Evolutionary conservation across 129 eudicot species (phyloP).

Genomic region (Lonicera japonica): DNA sequence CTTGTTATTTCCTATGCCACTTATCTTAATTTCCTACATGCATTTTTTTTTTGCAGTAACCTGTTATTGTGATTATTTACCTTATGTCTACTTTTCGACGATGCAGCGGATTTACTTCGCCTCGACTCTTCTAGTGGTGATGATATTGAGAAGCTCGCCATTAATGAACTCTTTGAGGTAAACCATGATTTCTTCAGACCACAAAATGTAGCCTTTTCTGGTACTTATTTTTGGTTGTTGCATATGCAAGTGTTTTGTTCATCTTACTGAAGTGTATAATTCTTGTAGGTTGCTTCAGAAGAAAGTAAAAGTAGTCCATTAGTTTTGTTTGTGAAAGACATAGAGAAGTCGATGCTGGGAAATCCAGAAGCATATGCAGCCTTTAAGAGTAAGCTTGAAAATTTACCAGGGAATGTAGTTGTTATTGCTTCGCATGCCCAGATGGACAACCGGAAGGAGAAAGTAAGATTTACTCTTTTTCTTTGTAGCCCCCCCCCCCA

Average conservation of each 20-base stretch:
- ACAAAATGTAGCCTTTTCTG: too few relatives aligned
- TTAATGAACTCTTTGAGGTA: conserved; percentile 83
- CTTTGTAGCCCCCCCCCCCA: too few relatives aligned
- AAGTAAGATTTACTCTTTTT: too few relatives aligned
- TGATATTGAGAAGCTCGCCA: conserved; percentile 70
- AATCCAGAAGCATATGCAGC: conserved; percentile 69
- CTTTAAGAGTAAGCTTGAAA: conserved; percentile 71
- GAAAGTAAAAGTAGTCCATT: conserved; percentile 62
- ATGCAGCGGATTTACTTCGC: conserved; percentile 70
- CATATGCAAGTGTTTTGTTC: too few relatives aligned
- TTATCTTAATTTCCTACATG: not conserved
- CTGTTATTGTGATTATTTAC: too few relatives aligned
- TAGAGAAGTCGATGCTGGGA: conserved; percentile 78
- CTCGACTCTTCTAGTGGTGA: conserved; percentile 67
- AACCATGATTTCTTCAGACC: too few relatives aligned
- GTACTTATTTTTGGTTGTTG: too few relatives aligned
- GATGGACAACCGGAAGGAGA: conserved; percentile 78
- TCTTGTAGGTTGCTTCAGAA: conserved; percentile 60
- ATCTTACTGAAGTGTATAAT: not conserved
- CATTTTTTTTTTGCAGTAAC: not conserved
- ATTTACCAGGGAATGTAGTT: conserved; percentile 58
- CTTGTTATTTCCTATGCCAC: not conserved
- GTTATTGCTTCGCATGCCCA: conserved; percentile 82
- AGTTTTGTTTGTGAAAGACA: conserved; percentile 69
- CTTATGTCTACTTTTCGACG: conserved; percentile 9